Base-by-base conservation (phyloP, 495 filamentous ascomycete species). In the Trichodelitschia bisporula region DNA sequence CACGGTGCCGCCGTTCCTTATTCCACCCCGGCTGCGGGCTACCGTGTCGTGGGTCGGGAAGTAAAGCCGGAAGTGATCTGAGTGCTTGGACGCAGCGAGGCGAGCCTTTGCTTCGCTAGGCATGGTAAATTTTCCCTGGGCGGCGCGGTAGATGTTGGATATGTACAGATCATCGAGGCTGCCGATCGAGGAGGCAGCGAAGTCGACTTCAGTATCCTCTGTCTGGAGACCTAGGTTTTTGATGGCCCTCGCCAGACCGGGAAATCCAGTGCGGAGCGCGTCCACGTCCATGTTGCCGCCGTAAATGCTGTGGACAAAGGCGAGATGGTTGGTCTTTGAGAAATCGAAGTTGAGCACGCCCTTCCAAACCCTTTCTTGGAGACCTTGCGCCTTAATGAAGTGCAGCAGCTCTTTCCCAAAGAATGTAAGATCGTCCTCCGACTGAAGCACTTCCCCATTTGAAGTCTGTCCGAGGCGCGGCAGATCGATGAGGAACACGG, bases 41-140 rank as follows among this genome's bases (percentile, higher is more conserved):
- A 92, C 77, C 1, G 83, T 90, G 1, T 72, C 53, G 1, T 60
- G 44, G 0, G 75, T 82, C 0, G 86, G 89, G 39, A 84, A 97
- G 43, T 80, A 92, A 2, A 93, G 58, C 0, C 67, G 64, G 38
- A 83, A 66, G 14, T 56, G 49, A 4, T 60, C 41, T n/a, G n/a
- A n/a, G n/a, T n/a, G n/a, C n/a, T n/a, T n/a, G n/a, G n/a, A n/a
- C n/a, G n/a, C n/a, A n/a, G n/a, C n/a, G n/a, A n/a, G n/a, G n/a
- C n/a, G n/a, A n/a, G n/a, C n/a, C 19, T 54, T 49, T 20, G 80
- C 45, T 36, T 50, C 18, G 17, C 35, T n/a, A 13, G 32, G 13
- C 21, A 8, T 29, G 42, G 15, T 32, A 34, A 24, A 8, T 9
- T 33, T 23, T 31, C 35, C 5, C 29, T 27, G 0, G 41, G 34